phyloP scores from a whole-genome alignment of 164 flowering plant genomes.

The Tetrastigma voinierianum region DNA sequence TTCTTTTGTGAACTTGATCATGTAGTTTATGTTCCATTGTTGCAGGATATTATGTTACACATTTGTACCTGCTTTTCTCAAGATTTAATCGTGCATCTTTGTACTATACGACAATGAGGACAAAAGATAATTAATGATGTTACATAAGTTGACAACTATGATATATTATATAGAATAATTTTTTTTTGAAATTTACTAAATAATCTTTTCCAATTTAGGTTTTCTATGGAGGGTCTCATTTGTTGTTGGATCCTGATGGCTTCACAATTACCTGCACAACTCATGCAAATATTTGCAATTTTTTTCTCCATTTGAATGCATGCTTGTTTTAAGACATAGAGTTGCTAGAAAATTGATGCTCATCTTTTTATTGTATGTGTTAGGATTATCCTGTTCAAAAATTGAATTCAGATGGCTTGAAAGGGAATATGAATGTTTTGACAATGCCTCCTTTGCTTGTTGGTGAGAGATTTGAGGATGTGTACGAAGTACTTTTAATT shows the following conservation, averaged over 20 bases:
- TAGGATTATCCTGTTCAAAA: slow-evolving; percentile 25
- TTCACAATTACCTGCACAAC: neutral
- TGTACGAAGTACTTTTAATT: slow-evolving; percentile 73
- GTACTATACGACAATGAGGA: too few relatives aligned
- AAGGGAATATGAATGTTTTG: slow-evolving; percentile 33
- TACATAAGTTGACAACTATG: too few relatives aligned
- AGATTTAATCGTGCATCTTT: too few relatives aligned
- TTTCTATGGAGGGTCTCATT: neutral
- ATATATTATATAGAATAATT: too few relatives aligned
- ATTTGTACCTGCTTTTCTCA: too few relatives aligned
- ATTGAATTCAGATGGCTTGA: slow-evolving; percentile 18
- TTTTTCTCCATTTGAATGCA: too few relatives aligned
- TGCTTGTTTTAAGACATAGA: neutral
- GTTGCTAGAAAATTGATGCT: neutral
- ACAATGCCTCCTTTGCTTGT: slow-evolving; percentile 67
- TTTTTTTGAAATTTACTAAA: neutral
- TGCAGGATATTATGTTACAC: too few relatives aligned
- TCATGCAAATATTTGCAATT: neutral
- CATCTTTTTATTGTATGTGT: slow-evolving; percentile 9
- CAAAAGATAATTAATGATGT: too few relatives aligned
- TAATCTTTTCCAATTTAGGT: neutral
- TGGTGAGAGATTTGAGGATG: slow-evolving; percentile 82
- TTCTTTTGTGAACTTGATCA: too few relatives aligned
- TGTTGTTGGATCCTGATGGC: neutral
- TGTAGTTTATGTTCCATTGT: too few relatives aligned